Base-by-base conservation (phyloP, 208 protist species). In the Leishmania arabica region DNA sequence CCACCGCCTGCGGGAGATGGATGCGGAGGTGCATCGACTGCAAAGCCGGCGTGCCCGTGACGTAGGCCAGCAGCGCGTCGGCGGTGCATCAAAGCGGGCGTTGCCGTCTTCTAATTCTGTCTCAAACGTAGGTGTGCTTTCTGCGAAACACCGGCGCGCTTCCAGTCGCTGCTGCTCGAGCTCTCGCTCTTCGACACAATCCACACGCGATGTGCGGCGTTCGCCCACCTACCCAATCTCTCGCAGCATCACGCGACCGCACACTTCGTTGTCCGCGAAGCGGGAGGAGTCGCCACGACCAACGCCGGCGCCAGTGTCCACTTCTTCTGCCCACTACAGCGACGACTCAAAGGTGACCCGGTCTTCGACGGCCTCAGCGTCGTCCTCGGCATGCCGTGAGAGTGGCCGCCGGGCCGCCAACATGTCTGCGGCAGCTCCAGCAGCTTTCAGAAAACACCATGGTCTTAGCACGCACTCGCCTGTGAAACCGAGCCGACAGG, bases 1-100 rank as follows among this genome's bases (percentile, higher is more conserved):
- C 2, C 71, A 83, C n/a, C 80, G 81, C 8, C 85, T 87, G 58
- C 74, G 81, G 9, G 84, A 88, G 71, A 66, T 71, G 60, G 84
- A 88, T 58, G 54, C 70, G 17, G 82, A 77, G 42, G 15, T 82
- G 64, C 60, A 75, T 62, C 74, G 66, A 0, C 62, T 85, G 31
- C 37, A 75, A 40, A 54, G 24, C 21, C 40, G 45, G 4, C 77
- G 40, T 13, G 13, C 45, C n/a, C 65, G 51, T 31, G 21, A 34
- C 24, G 51, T 21, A 7, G 74, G 34, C 11, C 34, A 51, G 19
- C 54, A 68, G 31, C 56, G 15, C 24, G 13, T 51, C 9, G 21
- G 45, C 69, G 47, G 17, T 76, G 34, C 19, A 56, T 56, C 51
- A 62, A 34, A 42, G 51, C n/a, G 49, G 13, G 31, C n/a, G n/a